Conservation (phyloP, 345 rosid species). For the Citrus inodora region DNA sequence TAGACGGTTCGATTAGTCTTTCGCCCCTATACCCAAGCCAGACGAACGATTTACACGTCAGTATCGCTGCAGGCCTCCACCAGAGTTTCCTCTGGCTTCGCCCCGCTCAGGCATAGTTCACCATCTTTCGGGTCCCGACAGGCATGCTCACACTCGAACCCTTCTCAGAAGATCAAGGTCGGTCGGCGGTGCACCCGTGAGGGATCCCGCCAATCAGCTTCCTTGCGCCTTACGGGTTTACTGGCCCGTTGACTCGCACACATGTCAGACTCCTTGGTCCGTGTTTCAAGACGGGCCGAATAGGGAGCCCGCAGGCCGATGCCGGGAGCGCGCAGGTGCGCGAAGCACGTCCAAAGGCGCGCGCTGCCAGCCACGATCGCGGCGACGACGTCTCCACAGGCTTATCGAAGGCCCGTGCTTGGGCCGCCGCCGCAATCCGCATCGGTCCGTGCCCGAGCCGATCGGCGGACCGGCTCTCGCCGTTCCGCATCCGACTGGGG, state of each 20-base stretch:
- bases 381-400: too few relatives aligned
- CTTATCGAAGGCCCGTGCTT: too few relatives aligned
- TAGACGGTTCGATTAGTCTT: slow-evolving; percentile 54
- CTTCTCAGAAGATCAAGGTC: not conserved
- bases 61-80: too few relatives aligned
- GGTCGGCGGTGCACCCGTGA: not conserved
- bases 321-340: too few relatives aligned
- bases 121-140: not conserved
- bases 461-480: too few relatives aligned
- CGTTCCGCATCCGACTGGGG: too few relatives aligned
- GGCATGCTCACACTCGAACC: not conserved
- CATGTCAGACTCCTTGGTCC: slow-evolving; percentile 63
- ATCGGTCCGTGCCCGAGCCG: too few relatives aligned
- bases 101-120: not conserved
- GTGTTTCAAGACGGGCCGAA: slow-evolving; percentile 59
- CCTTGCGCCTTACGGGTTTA: slow-evolving; percentile 1
- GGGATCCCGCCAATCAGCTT: too few relatives aligned
- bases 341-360: too few relatives aligned
- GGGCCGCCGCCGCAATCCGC: too few relatives aligned
- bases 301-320: slow-evolving; percentile 9
- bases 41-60: not conserved
- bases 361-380: too few relatives aligned
- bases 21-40: slow-evolving; percentile 54
- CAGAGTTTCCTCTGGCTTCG: too few relatives aligned
- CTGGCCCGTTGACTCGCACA: slow-evolving; percentile 44